Evolutionary conservation across 2,329 filamentous ascomycete species (phyloP), one percentile per base, ranked within the genome.

Genomic region (Botrytis porri): DNA sequence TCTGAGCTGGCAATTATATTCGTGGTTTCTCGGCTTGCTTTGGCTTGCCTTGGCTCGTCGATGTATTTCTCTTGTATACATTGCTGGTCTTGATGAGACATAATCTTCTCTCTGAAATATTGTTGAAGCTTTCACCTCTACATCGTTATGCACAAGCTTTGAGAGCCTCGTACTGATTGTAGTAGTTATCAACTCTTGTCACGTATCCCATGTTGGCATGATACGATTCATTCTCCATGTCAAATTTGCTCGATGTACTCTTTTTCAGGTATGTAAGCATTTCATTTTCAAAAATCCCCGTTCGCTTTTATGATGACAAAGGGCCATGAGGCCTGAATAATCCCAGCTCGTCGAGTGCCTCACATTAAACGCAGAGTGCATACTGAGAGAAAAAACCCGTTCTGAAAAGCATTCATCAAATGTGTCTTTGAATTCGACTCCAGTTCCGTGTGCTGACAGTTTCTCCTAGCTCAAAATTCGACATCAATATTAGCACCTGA

Each of bases 311-410:
- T 97, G 96, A 98, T 98, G 96, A 98, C 91, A 92, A 97, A 97
- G 92, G 96, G 94, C 93, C 90, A 88, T 86, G 86, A 84, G 88
- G 93, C 94, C 95, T 92, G 92, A 94, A 80, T 93, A 95, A 97
- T 93, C 96, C 96, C 96, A 99, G 96, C 96, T 99, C 96, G 92
- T 97, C 92, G 95, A 98, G 91, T 89, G 88, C 89, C 92, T 93
- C 90, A 88, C 70, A 84, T 85, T 85, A 84, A 89, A 93, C 90
- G 88, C 88, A 87, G 92, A 93, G 92, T 87, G 87, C 88, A 89
- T 90, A 82, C 85, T 98, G 95, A 97, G 94, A 98, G 92, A 87
- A 93, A 75, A 81, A 81, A 80, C 80, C 77, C 78, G 77, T 79
- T 81, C 80, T 81, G 79, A 81, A 72, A 72, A 72, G 32, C 70